Evolutionary conservation across 148 eudicot species (phyloP), one percentile per base, ranked within the genome.

Genomic region (Chenopodium berlandieri): DNA sequence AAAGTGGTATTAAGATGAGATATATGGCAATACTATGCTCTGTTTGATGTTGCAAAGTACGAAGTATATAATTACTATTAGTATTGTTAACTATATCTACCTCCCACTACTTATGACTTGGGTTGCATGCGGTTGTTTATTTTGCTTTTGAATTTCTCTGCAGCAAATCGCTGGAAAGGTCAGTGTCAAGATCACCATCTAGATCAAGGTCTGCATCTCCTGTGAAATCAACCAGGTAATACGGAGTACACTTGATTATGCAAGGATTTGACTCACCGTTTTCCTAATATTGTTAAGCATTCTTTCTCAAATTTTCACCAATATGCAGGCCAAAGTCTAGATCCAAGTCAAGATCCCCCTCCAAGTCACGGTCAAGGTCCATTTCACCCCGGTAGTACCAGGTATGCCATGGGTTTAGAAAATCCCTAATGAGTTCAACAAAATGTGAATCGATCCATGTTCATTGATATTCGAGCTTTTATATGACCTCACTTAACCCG

Each of bases 151-250:
- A 14, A 67, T 72, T 75, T 54, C 72, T 68, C 54, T 78, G 82
- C 94, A 94, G 97, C 90, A 92, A 82, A 84, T 91, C 98, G 68
- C 47, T 52, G 11, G 94, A 84, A 4, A 86, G 93, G 60, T 90
- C 98, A 52, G 85, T 78, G 56, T 93, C 95, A 27, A 90, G 97
- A 84, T 93, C 97, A 66, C 87, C 81, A 48, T 87, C 91, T 78
- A 91, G 91, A 82, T 89, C 97, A 75, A 88, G 93, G 79, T 94
- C 98, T 50, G 89, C 89, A 67, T 85, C 99, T 67, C 99, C 98
- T 81, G 90, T 88, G 71, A 94, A 89, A 84, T 47, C 90, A 11
- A 71, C 91, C 73, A 94, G 98, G 99, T 93, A 87, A 63, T 34
- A 77, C 58, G 23, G 44, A 87, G 56, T 34, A 77, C 40, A 23